Base-by-base conservation (phyloP, 2,329 filamentous ascomycete genomes). In the Botrytis aclada region DNA sequence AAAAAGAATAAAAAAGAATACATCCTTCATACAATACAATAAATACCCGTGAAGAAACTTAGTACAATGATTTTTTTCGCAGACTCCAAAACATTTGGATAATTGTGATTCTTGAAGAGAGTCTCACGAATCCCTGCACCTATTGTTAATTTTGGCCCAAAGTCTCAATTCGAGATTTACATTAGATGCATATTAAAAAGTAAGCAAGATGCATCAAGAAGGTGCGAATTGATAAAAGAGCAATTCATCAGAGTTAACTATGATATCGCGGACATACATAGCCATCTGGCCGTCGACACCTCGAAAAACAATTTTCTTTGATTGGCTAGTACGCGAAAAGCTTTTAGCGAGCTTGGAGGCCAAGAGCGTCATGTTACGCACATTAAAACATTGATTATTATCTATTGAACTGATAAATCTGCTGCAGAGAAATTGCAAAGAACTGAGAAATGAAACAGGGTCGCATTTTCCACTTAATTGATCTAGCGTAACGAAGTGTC, bases 21-120 rank as follows among this genome's bases (percentile, higher is more conserved):
- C 2, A 47, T 5, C 10, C 10, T 5, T 10, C 45, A 25, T 4
- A 5, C 22, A 22, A 2, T n/a, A n/a, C 22, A 5, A 51, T 12
- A 12, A 12, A 5, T 0, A 0, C 0, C 10, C 10, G 22, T 51
- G 1, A 12, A 47, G 4, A 4, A 12, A 4, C 22, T 51, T 12
- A 14, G 4, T 5, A 51, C 47, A 14, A 2, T 25, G 0, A 14
- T 5, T n/a, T 51, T 51, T 25, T 25, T 51, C 25, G 10, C 47
- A n/a, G 47, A 12, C 4, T 3, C 9, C 9, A n/a, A 51, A n/a
- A 14, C 4, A n/a, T 3, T 51, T 51, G 5, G 22, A 0, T 6
- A 51, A 51, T 51, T 51, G 10, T 14, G 47, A n/a, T 6, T n/a
- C 25, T 51, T 51, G 25, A 51, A 51, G 4, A 7, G 41, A n/a